These are phyloP conservation scores for Cubamyces sp. DNA, from an alignment of 768 basidiomycete species.

Conservation along the genomic window DNA sequence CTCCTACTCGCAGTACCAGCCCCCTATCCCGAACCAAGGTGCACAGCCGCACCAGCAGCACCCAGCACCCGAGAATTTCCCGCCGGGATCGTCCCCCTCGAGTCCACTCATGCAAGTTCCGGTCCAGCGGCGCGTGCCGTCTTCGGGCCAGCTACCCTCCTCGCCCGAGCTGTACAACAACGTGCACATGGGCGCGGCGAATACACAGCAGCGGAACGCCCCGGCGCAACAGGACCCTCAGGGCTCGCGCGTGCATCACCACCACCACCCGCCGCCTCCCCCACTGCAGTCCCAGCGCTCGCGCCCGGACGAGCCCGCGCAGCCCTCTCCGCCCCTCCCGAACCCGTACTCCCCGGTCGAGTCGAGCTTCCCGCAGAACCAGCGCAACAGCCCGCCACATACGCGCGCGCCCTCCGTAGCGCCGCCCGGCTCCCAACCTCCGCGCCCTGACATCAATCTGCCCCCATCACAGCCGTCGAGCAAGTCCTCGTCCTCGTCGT, in stretches of 20 bases:
- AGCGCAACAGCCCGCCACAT: conserved; percentile 5
- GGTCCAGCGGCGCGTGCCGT: conserved; percentile 15
- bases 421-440: conserved; percentile 1
- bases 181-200: conserved; percentile 11
- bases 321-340: conserved; percentile 8
- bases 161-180: conserved; percentile 18
- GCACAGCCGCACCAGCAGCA: conserved; percentile 4
- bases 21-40: conserved; percentile 23
- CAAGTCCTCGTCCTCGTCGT: conserved; percentile 4
- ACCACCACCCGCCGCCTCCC: neutral
- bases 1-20: conserved; percentile 24
- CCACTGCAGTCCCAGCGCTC: neutral
- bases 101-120: conserved; percentile 21
- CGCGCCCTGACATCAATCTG: conserved; percentile 23
- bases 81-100: conserved; percentile 1
- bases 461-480: conserved; percentile 16
- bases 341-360: conserved; percentile 18
- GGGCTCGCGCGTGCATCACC: conserved; percentile 1
- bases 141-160: conserved; percentile 11
- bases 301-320: neutral
- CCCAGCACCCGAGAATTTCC: conserved; percentile 9
- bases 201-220: neutral
- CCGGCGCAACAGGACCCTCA: neutral
- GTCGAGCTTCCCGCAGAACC: conserved; percentile 2
- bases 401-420: neutral